Evolutionary conservation across 2,329 filamentous ascomycete genomes (phyloP), one percentile per base, ranked within the genome.

Genomic region (Sporothrix dimorphospora): DNA sequence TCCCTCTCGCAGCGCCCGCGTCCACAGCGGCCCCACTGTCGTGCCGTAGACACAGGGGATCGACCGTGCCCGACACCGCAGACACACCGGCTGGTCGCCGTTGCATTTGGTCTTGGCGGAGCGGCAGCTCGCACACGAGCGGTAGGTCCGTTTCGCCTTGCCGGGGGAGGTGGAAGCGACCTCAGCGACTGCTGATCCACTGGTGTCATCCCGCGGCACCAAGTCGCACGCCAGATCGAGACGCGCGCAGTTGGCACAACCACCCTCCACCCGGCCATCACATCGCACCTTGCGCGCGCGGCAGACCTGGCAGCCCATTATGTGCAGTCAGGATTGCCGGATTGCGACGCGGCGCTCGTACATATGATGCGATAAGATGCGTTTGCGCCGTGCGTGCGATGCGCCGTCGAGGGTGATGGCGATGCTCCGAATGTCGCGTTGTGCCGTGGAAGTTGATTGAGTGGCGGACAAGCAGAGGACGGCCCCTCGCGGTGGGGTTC

Each of bases 41-140:
- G 47, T 21, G 3, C n/a, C 34, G 45, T 73, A 73, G 3, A 61
- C 65, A 30, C 73, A 74, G 6, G 42, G 30, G 2, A 40, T n/a
- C 8, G 53, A 63, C 53, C 67, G 66, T 34, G 19, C 30, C 12
- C 40, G 45, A 69, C 73, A 74, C 11, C 73, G 61, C 11, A 61
- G 45, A 55, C 73, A 74, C 1, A 40, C 27, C 53, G 71, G 69
- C 63, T 65, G 51, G 7, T 69, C 71, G 34, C 71, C 73, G 47
- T 66, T 66, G 71, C 73, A 74, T n/a, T 74, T 74, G 16, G 68
- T 59, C 61, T 72, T 74, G 61, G 71, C 73, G 1, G 19, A 19
- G 30, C 51, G 71, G 66, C 63, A 72, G 57, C 38, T 55, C 27
- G 67, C 47, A 30, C 68, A 71, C 2, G 71, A 71, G 16, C 69